Base-by-base conservation (phyloP, 176 grass and related monocot genomes). In the Thinopyrum elongatum region DNA sequence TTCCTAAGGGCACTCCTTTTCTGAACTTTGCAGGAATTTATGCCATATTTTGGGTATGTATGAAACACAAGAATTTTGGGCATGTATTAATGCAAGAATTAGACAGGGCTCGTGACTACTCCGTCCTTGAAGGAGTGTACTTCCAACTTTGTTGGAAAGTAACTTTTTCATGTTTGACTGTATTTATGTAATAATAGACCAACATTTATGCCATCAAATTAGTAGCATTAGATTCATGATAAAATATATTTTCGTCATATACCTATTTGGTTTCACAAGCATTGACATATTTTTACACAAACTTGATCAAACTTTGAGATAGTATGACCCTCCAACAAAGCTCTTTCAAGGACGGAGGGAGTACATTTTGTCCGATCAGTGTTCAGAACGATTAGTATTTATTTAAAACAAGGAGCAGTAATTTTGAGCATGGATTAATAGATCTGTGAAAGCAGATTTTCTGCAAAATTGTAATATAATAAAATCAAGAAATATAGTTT, bases 401-500 rank as follows among this genome's bases (percentile, higher is more conserved):
- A 65, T 28, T 16, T 65, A 0, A 30, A 29, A 12, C 62, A 35
- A 57, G 30, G 1, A 12, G 2, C 5, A 78, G 64, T 33, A 55
- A 46, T 30, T 41, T n/a, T 49, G 46, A 30, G 2, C 5, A 26
- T 2, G 29, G 0, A 30, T 7, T 79, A 70, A 57, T 23, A 80
- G 46, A 72, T 15, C 25, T 34, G 72, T 65, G 41, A 21, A 80
- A 83, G 1, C 26, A 46, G 21, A 66, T 58, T 68, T 30, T 28
- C 34, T n/a, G 35, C 42, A 91, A 81, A 85, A 85, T 71, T 88
- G 77, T 81, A 64, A 70, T 81, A 75, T 49, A 15, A 17, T 9
- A 58, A 58, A 62, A 60, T 51, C 22, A 81, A 85, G 13, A 69
- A 5, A 27, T 44, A 29, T 2, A 55, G 68, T 87, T 75, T n/a